Base-by-base conservation (phyloP, 2,329 filamentous ascomycete species). In the Cordyceps fumosorosea region DNA sequence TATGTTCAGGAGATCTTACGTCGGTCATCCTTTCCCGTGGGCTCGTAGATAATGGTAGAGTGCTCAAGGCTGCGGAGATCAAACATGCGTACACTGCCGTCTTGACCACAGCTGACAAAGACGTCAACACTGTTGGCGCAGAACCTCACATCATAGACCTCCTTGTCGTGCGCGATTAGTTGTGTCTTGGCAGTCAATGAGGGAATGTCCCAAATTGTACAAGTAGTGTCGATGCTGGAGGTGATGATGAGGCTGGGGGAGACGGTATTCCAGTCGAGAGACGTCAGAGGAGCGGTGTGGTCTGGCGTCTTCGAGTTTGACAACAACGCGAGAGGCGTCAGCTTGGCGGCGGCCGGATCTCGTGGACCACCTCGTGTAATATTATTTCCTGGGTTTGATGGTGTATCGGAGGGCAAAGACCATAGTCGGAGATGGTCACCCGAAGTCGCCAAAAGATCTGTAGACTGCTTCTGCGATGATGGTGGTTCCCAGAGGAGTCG, bases 131-230 rank as follows among this genome's bases (percentile, higher is more conserved):
- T 97, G 68, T 96, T 95, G 55, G 95, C 95, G 77, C 95, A 99
- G 77, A 99, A 99, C 22, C 95, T 88, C 54, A 99, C 95, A 73
- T 99, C 95, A 71, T 96, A 99, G 6, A 99, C 95, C 76, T 99
- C 95, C 76, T 98, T 98, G 77, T 99, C 95, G 74, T 99, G 95
- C 22, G 95, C 95, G 75, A 99, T 99, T 52, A 99, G 81, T 74
- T 99, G 95, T 2, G 95, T 99, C 78, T 99, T 99, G 58, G 95
- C 95, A 0, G 95, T 99, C 65, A 99, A 81, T 1, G 95, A 97
- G 3, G 95, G 95, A 62, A 99, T 99, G 74, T 99, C 95, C 95
- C 95, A 99, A 67, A 99, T 99, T 5, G 95, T 99, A 77, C 95
- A 99, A 6, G 95, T 99, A 1, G 95, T 99, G 72, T 99, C 95